Evolutionary conservation across 2,329 filamentous ascomycete species (phyloP).

Genomic region (Colletotrichum lini): DNA sequence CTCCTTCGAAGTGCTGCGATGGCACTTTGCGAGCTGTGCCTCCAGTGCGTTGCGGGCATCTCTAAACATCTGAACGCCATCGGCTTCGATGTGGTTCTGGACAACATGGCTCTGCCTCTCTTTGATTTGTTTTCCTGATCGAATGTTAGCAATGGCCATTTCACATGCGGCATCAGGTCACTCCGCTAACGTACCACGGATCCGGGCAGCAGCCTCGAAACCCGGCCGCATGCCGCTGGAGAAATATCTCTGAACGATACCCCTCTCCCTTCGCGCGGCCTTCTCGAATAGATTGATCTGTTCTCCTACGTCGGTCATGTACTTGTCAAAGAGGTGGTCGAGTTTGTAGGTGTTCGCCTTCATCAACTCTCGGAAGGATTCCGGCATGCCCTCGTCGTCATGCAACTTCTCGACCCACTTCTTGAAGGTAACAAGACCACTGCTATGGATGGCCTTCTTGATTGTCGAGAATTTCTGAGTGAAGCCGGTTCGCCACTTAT

Average conservation of each 20-base stretch:
- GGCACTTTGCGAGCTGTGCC: neutral
- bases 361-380: conserved; percentile 1
- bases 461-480: neutral
- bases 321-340: conserved; percentile 5
- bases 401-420: neutral
- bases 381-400: neutral
- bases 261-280: neutral
- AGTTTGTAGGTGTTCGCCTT: conserved; percentile 2
- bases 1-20: no score
- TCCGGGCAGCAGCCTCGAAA: conserved; percentile 9
- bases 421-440: neutral
- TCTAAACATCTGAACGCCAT: conserved; percentile 9
- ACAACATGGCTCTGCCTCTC: neutral
- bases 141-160: neutral
- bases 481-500: no score
- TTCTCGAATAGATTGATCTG: neutral
- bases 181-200: neutral
- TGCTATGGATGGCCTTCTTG: neutral
- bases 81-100: neutral
- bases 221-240: conserved; percentile 1
- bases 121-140: conserved; percentile 24
- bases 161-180: no score
- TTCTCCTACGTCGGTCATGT: neutral
- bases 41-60: conserved; percentile 8
- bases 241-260: neutral